Evolutionary conservation across 164 flowering plant species (phyloP), one percentile per base, ranked within the genome.

Genomic region (Vitis cinerea): DNA sequence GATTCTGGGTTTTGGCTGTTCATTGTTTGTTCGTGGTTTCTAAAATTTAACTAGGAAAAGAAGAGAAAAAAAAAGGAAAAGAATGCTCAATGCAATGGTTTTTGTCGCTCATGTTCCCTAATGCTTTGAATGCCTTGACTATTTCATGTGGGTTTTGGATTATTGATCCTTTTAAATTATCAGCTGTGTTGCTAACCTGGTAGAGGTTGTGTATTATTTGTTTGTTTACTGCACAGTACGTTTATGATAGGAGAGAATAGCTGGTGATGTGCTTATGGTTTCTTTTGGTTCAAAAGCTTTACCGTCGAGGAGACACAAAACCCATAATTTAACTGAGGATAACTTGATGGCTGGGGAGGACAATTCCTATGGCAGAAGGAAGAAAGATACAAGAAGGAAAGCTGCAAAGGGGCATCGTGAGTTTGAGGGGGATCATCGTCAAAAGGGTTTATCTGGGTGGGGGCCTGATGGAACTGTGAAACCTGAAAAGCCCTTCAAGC

Each of bases 261-360:
- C 52, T 4, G 12, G 52, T 0, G 72, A 11, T 30, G 52, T 12
- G 50, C 13, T 23, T 55, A 74, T 78, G 78, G 81, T 79, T 76
- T 57, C 84, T 59, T 59, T 85, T 74, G 86, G 89, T 62, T 86
- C 80, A 15, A 81, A 78, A 77, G 82, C 80, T n/a, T 76, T 87
- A 59, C 78, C 64, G 17, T 71, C 55, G 15, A 79, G 83, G 65
- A 82, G 72, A 59, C 54, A 30, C 23, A 67, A 54, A 59, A 13
- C 37, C 16, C 19, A 37, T 72, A 65, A 47, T 73, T 60, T 48
- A 27, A 64, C 56, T 10, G 85, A 80, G 57, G 79, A 65, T 50
- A 60, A 37, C 56, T 64, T 73, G 23, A 79, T 76, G 82, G 75
- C 75, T 57, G 79, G 60, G 68, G 82, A 81, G 61, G 72, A 75